These are phyloP conservation scores for Cyclocybe cylindracea DNA, from an alignment of 768 basidiomycete genomes.

Conservation along the genomic window DNA sequence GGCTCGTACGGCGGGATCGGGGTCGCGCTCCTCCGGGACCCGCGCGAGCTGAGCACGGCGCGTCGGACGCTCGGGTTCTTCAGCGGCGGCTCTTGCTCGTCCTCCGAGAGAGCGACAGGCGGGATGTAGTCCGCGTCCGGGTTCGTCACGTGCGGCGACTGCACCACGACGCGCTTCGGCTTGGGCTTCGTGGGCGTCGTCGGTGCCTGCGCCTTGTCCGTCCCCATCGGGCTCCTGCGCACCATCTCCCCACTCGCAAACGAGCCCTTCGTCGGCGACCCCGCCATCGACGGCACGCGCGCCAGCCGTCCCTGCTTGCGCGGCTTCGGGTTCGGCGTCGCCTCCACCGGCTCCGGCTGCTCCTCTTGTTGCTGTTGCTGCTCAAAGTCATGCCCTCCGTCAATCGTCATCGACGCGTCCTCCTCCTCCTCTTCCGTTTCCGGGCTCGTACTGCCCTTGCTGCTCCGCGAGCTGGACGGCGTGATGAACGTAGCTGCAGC, in stretches of 20 bases:
- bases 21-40: constrained; percentile 46
- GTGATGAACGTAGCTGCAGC: no score
- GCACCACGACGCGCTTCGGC: constrained; percentile 24
- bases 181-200: constrained; percentile 22
- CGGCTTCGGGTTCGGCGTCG: constrained; percentile 63
- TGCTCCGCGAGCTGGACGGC: no score
- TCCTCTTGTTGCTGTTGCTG: not conserved
- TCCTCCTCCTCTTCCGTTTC: constrained; percentile 42
- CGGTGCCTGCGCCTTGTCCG: not conserved
- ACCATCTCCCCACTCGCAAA: not conserved
- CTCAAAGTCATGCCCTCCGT: no score
- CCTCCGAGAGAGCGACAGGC: constrained; percentile 21
- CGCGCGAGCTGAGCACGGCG: constrained; percentile 23
- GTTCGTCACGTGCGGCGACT: constrained; percentile 49
- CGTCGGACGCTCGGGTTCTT: constrained; percentile 12
- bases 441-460: no score
- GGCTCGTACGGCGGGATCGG: constrained; percentile 67
- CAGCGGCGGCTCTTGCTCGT: constrained; percentile 5
- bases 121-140: no score
- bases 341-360: constrained; percentile 29
- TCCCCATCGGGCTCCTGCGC: not conserved
- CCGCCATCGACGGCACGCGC: constrained; percentile 11
- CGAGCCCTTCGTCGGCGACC: constrained; percentile 28
- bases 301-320: constrained; percentile 45
- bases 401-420: constrained; percentile 3